Evolutionary conservation across 2,329 filamentous ascomycete genomes (phyloP).

Genomic region (Penicillium sp.): DNA sequence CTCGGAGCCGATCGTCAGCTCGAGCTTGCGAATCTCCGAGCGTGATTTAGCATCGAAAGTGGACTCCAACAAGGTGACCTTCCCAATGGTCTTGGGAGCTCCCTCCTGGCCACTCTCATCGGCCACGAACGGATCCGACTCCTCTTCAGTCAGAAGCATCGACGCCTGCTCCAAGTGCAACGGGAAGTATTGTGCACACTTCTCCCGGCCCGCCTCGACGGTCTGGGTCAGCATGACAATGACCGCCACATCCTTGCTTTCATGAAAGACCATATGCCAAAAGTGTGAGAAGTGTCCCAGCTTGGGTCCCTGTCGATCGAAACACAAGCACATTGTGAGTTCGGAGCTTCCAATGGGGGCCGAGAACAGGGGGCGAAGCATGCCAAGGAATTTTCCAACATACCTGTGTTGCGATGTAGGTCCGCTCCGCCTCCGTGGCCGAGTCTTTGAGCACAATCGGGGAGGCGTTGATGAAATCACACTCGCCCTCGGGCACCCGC

Average conservation of each 20-base stretch:
- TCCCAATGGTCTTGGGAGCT: constrained; percentile 66
- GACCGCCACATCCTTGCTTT: constrained; percentile 73
- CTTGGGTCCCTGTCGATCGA: constrained; percentile 69
- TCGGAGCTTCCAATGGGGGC: not conserved
- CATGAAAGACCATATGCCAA: constrained; percentile 94
- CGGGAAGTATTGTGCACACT: constrained; percentile 90
- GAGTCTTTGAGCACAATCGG: constrained; percentile 63
- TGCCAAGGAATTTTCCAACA: constrained; percentile 16
- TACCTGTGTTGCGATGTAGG: constrained; percentile 88
- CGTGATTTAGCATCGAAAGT: constrained; percentile 60
- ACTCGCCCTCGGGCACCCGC: constrained; percentile 70
- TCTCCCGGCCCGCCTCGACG: constrained; percentile 74
- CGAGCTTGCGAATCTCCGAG: constrained; percentile 75
- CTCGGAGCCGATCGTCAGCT: constrained; percentile 53
- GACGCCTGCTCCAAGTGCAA: constrained; percentile 56
- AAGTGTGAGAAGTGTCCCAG: constrained; percentile 74
- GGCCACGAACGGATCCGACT: constrained; percentile 46
- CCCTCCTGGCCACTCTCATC: constrained; percentile 68
- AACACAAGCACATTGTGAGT: not conserved
- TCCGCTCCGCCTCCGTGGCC: constrained; percentile 51
- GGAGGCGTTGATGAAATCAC: constrained; percentile 84
- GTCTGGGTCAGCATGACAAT: constrained; percentile 95
- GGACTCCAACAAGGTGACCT: constrained; percentile 64
- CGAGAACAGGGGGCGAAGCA: not conserved
- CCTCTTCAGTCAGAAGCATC: constrained; percentile 44